Evolutionary conservation across 2,329 filamentous ascomycete species (phyloP).

Genomic region (Biscogniauxia sp.): DNA sequence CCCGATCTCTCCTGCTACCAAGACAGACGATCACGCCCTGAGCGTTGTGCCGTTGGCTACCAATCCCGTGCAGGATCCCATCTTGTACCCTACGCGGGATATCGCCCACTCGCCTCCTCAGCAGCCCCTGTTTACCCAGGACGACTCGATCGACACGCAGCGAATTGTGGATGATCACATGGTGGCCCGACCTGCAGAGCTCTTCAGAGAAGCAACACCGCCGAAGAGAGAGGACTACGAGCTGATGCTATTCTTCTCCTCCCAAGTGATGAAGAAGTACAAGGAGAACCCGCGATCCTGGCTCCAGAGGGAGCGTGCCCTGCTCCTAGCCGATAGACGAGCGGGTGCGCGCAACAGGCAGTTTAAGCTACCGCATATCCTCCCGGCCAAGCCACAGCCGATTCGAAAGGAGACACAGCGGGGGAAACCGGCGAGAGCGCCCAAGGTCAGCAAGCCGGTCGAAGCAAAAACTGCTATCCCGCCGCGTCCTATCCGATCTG

Average conservation of each 20-base stretch:
- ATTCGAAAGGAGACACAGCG: slow-evolving; percentile 32
- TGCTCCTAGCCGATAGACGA: slow-evolving; percentile 47
- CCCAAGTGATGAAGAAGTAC: slow-evolving; percentile 49
- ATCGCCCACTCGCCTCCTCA: slow-evolving; percentile 40
- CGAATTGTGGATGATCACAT: slow-evolving; percentile 52
- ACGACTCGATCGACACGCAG: slow-evolving; percentile 41
- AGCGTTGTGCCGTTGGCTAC: slow-evolving; percentile 28
- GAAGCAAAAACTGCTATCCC: slow-evolving; percentile 30
- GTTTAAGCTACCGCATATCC: slow-evolving; percentile 37
- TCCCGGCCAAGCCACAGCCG: slow-evolving; percentile 41
- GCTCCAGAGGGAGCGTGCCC: slow-evolving; percentile 49
- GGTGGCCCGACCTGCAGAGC: slow-evolving; percentile 39
- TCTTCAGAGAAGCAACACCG: slow-evolving; percentile 44
- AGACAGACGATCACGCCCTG: slow-evolving; percentile 32
- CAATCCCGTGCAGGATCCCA: slow-evolving; percentile 50
- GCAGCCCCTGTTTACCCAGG: slow-evolving; percentile 48
- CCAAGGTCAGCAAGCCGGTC: slow-evolving; percentile 23
- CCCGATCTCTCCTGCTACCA: slow-evolving; percentile 54
- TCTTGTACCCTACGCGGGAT: slow-evolving; percentile 54
- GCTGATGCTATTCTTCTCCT: slow-evolving; percentile 50
- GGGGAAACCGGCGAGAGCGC: slow-evolving; percentile 33
- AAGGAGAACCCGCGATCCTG: slow-evolving; percentile 44
- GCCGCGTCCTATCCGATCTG: slow-evolving; percentile 31
- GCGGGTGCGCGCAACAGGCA: slow-evolving; percentile 39
- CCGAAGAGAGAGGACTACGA: slow-evolving; percentile 54